phyloP scores from a whole-genome alignment of 2,329 filamentous ascomycete species.

The Trichoderma sp. region DNA sequence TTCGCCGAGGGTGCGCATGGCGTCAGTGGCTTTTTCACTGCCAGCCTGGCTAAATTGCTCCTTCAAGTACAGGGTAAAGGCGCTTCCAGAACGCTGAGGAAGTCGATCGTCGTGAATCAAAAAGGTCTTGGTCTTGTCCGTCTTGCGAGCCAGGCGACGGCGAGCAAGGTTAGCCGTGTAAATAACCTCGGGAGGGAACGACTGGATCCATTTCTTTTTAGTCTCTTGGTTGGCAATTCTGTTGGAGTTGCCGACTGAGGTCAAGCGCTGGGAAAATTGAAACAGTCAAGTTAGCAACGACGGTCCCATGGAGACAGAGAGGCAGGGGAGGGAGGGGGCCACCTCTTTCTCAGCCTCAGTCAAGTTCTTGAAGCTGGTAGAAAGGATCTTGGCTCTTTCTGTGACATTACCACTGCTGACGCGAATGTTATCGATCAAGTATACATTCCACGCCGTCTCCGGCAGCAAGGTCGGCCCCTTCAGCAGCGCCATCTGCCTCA shows the following conservation, averaged over 20 bases:
- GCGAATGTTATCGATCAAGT: constrained; percentile 32
- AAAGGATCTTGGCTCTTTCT: constrained; percentile 28
- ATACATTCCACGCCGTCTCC: constrained; percentile 38
- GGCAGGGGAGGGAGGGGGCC: constrained; percentile 22
- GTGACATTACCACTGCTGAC: constrained; percentile 19
- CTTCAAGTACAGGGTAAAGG: constrained; percentile 40
- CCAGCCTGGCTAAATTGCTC: constrained; percentile 36
- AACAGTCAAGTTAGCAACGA: constrained; percentile 1
- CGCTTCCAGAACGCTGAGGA: constrained; percentile 38
- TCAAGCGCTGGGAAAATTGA: constrained; percentile 29
- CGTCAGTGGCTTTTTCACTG: constrained; percentile 21
- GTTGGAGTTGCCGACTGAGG: constrained; percentile 39
- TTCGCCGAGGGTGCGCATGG: constrained; percentile 26
- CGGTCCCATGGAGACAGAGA: too few relatives aligned
- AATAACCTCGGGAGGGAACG: constrained; percentile 40
- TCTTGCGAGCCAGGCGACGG: constrained; percentile 37
- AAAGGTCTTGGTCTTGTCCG: constrained; percentile 25
- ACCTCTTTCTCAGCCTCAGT: constrained; percentile 44
- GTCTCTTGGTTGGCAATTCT: constrained; percentile 37
- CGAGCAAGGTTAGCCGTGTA: constrained; percentile 48
- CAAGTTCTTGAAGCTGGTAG: constrained; percentile 39
- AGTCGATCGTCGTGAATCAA: constrained; percentile 46
- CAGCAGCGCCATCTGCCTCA: constrained; percentile 43
- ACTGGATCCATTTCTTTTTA: constrained; percentile 49
- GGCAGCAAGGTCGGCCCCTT: constrained; percentile 37